A percentile compares a stretch with the other conserved stretches of the same genome.
Evolutionary conservation across 164 flowering plant genomes (phyloP).

Genomic region (Piper longum): DNA sequence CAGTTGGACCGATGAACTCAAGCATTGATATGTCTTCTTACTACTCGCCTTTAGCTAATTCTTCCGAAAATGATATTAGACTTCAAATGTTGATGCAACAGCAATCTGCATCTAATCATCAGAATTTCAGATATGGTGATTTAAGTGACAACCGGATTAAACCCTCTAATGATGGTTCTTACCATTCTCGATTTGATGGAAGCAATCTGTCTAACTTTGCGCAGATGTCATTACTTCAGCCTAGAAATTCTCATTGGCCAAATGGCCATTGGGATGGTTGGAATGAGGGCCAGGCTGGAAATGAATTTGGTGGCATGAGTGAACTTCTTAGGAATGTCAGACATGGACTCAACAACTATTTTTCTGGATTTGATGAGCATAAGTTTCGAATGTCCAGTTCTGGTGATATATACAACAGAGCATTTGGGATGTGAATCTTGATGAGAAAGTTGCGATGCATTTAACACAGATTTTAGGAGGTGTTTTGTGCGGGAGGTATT

Average conservation of each 20-base stretch:
- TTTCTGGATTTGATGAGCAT: slow-evolving; percentile 44
- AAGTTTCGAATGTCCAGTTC: slow-evolving; percentile 52
- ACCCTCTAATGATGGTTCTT: slow-evolving; percentile 30
- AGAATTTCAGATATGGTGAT: slow-evolving; percentile 38
- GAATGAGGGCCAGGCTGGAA: slow-evolving; percentile 47
- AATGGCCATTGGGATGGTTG: slow-evolving; percentile 72
- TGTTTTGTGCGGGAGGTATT: not conserved
- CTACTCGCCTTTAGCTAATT: slow-evolving; percentile 23
- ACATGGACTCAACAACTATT: slow-evolving; percentile 35
- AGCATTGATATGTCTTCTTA: slow-evolving; percentile 37
- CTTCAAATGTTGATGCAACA: slow-evolving; percentile 51
- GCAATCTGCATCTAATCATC: slow-evolving; percentile 40
- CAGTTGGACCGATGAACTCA: slow-evolving; percentile 29
- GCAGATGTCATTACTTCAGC: slow-evolving; percentile 41
- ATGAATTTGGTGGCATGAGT: slow-evolving; percentile 22
- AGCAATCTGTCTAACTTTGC: slow-evolving; percentile 34
- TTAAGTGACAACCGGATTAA: slow-evolving; percentile 31
- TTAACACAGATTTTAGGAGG: not conserved
- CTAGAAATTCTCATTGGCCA: slow-evolving; percentile 37
- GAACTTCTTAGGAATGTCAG: slow-evolving; percentile 60
- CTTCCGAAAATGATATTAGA: slow-evolving; percentile 62
- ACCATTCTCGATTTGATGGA: slow-evolving; percentile 36
- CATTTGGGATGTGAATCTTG: slow-evolving; percentile 47
- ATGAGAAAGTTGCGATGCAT: not conserved
- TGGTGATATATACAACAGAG: slow-evolving; percentile 58